Evolutionary conservation across 192 early-diverging fungal genomes (phyloP).

Genomic region (Podochytrium sp.): DNA sequence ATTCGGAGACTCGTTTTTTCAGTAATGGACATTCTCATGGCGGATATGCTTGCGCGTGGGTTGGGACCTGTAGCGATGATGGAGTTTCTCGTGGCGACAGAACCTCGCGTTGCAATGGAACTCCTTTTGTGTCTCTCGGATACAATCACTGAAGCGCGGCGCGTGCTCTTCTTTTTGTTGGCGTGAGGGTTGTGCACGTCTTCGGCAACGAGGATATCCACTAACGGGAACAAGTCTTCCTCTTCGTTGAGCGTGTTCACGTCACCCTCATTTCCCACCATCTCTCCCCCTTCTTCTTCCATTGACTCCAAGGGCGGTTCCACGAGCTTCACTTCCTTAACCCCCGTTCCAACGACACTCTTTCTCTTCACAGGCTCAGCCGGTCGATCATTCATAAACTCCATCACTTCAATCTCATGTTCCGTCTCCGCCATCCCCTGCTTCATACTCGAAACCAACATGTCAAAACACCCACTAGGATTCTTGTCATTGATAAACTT

Average conservation of each 20-base stretch:
- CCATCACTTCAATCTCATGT: constrained; percentile 14
- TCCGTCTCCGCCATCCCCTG: background rate
- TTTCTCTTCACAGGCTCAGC: background rate
- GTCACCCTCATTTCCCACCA: background rate
- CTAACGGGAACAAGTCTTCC: background rate
- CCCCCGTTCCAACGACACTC: background rate
- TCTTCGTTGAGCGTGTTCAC: background rate
- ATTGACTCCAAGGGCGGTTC: background rate
- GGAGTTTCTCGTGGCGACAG: background rate
- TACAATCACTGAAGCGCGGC: constrained; percentile 20
- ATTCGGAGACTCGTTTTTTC: background rate
- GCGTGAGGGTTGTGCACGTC: constrained; percentile 14
- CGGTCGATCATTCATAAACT: background rate
- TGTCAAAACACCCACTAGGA: constrained; percentile 3
- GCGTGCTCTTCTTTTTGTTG: constrained; percentile 36
- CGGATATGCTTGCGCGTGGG: no score
- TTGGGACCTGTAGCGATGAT: no score
- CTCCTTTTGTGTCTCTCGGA: background rate
- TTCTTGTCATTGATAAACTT: background rate
- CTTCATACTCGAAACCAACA: background rate
- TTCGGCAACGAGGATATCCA: constrained; percentile 12
- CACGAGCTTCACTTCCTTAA: background rate
- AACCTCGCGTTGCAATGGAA: background rate
- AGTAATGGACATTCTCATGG: background rate
- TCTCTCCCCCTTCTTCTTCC: background rate